Evolutionary conservation across 768 basidiomycete genomes (phyloP).

Genomic region (Termitomyces sp.): DNA sequence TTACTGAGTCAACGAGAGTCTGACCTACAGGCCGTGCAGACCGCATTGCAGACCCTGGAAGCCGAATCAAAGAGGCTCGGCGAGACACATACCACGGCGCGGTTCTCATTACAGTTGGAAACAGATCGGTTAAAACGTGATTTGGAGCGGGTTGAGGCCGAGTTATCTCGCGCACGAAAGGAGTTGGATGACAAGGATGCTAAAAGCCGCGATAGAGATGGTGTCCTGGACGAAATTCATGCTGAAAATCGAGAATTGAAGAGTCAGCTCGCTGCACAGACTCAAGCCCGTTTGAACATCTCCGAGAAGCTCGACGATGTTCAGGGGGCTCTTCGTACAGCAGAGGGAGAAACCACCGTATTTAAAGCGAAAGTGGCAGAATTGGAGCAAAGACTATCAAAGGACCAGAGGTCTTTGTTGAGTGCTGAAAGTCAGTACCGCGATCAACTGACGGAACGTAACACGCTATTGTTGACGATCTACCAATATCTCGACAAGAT

Average conservation of each 20-base stretch:
- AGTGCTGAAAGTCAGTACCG: slow-evolving; percentile 75
- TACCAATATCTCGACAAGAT: slow-evolving; percentile 96
- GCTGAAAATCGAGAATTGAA: slow-evolving; percentile 79
- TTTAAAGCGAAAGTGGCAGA: slow-evolving; percentile 63
- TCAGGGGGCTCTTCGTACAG: slow-evolving; percentile 52
- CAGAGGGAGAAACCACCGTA: slow-evolving; percentile 60
- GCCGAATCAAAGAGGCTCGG: slow-evolving; percentile 74
- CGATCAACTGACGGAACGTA: slow-evolving; percentile 90
- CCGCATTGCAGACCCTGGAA: slow-evolving; percentile 65
- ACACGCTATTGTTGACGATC: slow-evolving; percentile 84
- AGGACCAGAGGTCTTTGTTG: slow-evolving; percentile 73
- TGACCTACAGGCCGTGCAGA: slow-evolving; percentile 71
- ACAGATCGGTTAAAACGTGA: slow-evolving; percentile 83
- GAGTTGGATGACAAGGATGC: slow-evolving; percentile 67
- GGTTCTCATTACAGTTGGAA: slow-evolving; percentile 86
- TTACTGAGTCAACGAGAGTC: slow-evolving; percentile 66
- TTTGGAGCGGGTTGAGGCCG: slow-evolving; percentile 72
- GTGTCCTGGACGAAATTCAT: slow-evolving; percentile 68
- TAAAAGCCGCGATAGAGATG: slow-evolving; percentile 62
- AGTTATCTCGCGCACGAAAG: slow-evolving; percentile 62
- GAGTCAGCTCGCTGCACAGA: slow-evolving; percentile 74
- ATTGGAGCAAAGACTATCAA: slow-evolving; percentile 73
- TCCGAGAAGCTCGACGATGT: slow-evolving; percentile 84
- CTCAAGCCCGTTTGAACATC: slow-evolving; percentile 80
- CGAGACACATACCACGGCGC: slow-evolving; percentile 76